Conservation (phyloP, 2,329 filamentous ascomycete genomes). For the Penicillium sp. region DNA sequence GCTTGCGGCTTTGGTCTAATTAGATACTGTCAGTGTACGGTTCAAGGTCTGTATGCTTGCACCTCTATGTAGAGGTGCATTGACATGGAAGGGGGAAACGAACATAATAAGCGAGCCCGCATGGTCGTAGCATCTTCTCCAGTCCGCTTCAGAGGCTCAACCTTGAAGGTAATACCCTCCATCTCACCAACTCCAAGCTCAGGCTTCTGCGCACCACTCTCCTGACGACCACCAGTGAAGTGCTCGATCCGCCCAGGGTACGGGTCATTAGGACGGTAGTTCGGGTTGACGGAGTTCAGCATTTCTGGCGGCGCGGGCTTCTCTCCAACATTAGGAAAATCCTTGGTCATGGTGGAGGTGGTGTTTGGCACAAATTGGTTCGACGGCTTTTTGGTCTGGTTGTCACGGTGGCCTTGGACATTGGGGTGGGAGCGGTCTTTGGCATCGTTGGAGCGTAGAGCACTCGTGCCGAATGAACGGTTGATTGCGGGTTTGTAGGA, state of each 20-base stretch:
- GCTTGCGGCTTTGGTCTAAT: conserved; percentile 91
- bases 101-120: conserved; percentile 76
- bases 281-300: conserved; percentile 55
- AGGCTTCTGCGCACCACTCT: conserved; percentile 52
- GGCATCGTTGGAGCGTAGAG: conserved; percentile 42
- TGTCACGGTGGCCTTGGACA: conserved; percentile 54
- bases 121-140: conserved; percentile 85
- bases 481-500: conserved; percentile 23
- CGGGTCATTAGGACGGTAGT: conserved; percentile 60
- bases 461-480: conserved; percentile 34
- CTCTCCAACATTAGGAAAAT: conserved; percentile 60
- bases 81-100: conserved; percentile 23
- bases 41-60: not conserved
- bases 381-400: conserved; percentile 57
- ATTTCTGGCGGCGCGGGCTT: conserved; percentile 61
- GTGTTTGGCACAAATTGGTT: conserved; percentile 66
- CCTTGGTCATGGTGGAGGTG: conserved; percentile 62
- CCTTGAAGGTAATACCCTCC: conserved; percentile 78
- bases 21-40: not conserved
- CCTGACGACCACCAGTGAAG: conserved; percentile 65
- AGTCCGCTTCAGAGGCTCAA: conserved; percentile 81
- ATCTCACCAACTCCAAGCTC: conserved; percentile 85
- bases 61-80: too few species aligned
- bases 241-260: conserved; percentile 63
- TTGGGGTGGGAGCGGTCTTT: conserved; percentile 56